Evolutionary conservation across 2,329 filamentous ascomycete genomes (phyloP).

Genomic region (Nigrograna mackinnonii): DNA sequence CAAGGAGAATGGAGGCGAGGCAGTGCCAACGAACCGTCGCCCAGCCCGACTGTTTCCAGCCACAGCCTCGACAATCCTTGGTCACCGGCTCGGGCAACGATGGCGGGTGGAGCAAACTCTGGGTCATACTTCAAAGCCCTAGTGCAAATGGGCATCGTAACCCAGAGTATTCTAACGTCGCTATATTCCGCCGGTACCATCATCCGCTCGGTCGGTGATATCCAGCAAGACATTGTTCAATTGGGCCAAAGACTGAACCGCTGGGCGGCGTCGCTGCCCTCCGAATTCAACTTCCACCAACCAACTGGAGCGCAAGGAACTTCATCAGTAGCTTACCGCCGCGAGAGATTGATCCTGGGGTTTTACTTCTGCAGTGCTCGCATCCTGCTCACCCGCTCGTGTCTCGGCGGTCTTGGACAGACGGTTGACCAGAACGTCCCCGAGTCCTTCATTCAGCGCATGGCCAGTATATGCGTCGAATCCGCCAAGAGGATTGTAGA

Average conservation of each 20-base stretch:
- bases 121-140: conserved; percentile 29
- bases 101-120: conserved; percentile 5
- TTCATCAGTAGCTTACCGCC: conserved; percentile 9
- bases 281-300: conserved; percentile 30
- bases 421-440: conserved; percentile 19
- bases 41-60: conserved; percentile 3
- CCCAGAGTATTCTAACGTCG: conserved; percentile 34
- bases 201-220: conserved; percentile 31
- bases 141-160: conserved; percentile 34
- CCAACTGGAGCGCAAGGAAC: neutral
- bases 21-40: neutral
- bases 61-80: neutral
- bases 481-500: conserved; percentile 39
- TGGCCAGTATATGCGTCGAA: conserved; percentile 39
- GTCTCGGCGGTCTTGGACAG: conserved; percentile 32
- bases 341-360: conserved; percentile 34
- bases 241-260: conserved; percentile 35
- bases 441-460: conserved; percentile 30
- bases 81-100: neutral
- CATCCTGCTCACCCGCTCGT: conserved; percentile 46
- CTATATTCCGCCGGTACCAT: conserved; percentile 42
- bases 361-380: conserved; percentile 41
- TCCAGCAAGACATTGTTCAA: conserved; percentile 37
- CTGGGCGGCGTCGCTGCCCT: conserved; percentile 36
- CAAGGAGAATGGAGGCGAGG: conserved; percentile 12